These are phyloP conservation scores for Geoglossum glabrum DNA, from an alignment of 495 filamentous ascomycete genomes.

Conservation along the genomic window DNA sequence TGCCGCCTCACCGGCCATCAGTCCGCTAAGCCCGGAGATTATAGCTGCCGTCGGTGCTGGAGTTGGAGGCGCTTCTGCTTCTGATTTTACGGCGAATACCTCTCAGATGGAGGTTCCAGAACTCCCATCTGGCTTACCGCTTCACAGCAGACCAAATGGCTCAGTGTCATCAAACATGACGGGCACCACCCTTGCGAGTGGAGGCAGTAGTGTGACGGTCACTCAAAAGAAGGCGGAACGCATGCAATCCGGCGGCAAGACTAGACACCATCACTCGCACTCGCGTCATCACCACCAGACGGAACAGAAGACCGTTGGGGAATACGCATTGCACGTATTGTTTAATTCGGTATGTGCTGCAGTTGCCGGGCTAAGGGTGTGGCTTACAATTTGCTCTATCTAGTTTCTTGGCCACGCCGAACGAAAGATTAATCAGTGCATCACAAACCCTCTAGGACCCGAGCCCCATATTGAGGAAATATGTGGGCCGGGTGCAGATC, in stretches of 20 bases:
- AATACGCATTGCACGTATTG: slow-evolving; percentile 90
- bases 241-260: slow-evolving; percentile 41
- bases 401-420: slow-evolving; percentile 70
- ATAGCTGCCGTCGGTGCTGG: slow-evolving; percentile 26
- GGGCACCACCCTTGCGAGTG: not conserved
- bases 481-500: slow-evolving; percentile 74
- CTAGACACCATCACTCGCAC: slow-evolving; percentile 60
- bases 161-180: not conserved
- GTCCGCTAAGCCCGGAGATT: slow-evolving; percentile 67
- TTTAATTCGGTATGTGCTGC: slow-evolving; percentile 57
- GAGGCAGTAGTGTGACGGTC: not conserved
- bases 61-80: not conserved
- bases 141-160: not conserved
- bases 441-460: slow-evolving; percentile 48
- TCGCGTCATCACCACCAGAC: slow-evolving; percentile 53
- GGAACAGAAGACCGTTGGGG: slow-evolving; percentile 75
- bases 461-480: slow-evolving; percentile 70
- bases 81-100: not conserved
- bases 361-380: not conserved
- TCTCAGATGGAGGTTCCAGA: not conserved
- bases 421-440: slow-evolving; percentile 73
- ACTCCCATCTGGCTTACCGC: not conserved
- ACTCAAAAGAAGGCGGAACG: slow-evolving; percentile 25
- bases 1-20: slow-evolving; percentile 42
- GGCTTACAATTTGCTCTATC: slow-evolving; percentile 13